phyloP scores from a whole-genome alignment of 345 rosid species.

The Combretum micranthum region DNA sequence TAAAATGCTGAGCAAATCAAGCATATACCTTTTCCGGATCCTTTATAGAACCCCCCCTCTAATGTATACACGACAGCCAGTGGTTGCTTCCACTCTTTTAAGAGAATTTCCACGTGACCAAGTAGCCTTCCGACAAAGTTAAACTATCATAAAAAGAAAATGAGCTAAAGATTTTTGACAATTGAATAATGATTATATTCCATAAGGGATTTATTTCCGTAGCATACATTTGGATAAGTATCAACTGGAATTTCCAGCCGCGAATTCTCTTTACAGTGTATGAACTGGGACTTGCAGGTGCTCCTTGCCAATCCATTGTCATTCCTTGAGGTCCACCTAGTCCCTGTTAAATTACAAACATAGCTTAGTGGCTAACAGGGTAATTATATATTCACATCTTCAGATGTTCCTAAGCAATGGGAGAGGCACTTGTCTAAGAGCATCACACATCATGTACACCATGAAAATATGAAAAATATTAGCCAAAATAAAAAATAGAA shows the following conservation, averaged over 20 bases:
- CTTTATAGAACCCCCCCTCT: slow-evolving; percentile 98
- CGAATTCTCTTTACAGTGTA: slow-evolving; percentile 85
- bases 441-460: too few species aligned
- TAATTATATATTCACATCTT: too few species aligned
- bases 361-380: too few species aligned
- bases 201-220: slow-evolving; percentile 4
- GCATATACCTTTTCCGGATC: slow-evolving; percentile 82
- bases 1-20: background rate
- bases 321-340: slow-evolving; percentile 81
- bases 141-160: slow-evolving; percentile 37
- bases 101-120: slow-evolving; percentile 97
- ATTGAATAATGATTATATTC: slow-evolving; percentile 1
- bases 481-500: too few species aligned
- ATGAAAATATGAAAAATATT: slow-evolving; percentile 1
- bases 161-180: background rate
- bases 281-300: slow-evolving; percentile 91
- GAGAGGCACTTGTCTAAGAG: too few species aligned
- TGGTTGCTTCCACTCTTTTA: slow-evolving; percentile 97
- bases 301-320: slow-evolving; percentile 99
- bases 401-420: too few species aligned
- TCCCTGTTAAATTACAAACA: slow-evolving; percentile 39
- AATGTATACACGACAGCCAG: slow-evolving; percentile 94
- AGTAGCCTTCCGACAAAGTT: slow-evolving; percentile 97
- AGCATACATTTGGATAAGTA: slow-evolving; percentile 66
- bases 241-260: slow-evolving; percentile 99